Evolutionary conservation across 805 yeast species (phyloP), one percentile per base, ranked within the genome.

Genomic region (Hanseniaspora hatyaiensis): DNA sequence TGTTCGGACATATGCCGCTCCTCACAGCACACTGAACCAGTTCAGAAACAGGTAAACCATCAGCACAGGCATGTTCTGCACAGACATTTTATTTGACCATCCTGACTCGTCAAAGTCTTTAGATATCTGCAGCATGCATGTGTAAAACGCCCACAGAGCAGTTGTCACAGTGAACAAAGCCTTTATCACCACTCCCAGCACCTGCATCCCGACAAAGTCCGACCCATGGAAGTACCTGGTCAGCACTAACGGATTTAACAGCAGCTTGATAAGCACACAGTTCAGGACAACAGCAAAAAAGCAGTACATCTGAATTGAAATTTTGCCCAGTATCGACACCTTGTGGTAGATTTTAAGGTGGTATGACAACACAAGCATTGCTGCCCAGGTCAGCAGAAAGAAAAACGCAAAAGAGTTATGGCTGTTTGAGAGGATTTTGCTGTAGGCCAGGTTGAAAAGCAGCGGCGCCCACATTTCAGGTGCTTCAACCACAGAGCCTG

Each of bases 391-490:
- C 6, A 57, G 52, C 18, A 62, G 56, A 38, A 63, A 63, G 5
- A 59, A 41, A 34, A 61, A 56, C 6, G 67, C 61, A 49, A 63
- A 63, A 8, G 57, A 50, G 1, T 62, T 52, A 34, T 57, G 59
- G 3, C 53, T 50, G 6, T 50, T 53, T 1, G 67, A 61, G 6
- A 59, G 57, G n/a, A 59, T 56, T 31, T 62, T 47, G 6, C 65
- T 54, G 44, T 59, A 63, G 3, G 54, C 40, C 2, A 63, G 55
- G 23, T 61, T 55, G 26, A 63, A 61, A 4, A 57, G 44, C 12
- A 63, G 46, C 1, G 67, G 67, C 1, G 67, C 67, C 67, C 67
- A 63, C 8, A 63, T 53, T 49, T 63, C 67, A 33, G 55, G 50
- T 8, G 52, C 48, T 5, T 48, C 45, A 22, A 37, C 40, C 13